Evolutionary conservation across 2,329 filamentous ascomycete species (phyloP).

Genomic region (Paecilomyces dactylethromorphus): DNA sequence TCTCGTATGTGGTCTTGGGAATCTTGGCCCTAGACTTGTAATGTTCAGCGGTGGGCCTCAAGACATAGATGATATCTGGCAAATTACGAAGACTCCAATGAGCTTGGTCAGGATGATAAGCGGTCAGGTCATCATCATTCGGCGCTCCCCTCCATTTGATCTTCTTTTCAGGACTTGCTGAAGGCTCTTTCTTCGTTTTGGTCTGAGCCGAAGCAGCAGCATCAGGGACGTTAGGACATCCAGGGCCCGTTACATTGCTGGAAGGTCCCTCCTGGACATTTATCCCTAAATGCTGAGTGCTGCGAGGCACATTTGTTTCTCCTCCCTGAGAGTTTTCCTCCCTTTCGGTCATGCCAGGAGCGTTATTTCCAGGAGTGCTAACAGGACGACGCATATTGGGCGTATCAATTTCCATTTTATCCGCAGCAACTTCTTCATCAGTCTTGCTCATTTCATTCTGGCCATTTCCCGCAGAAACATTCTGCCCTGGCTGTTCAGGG

Average conservation of each 20-base stretch:
- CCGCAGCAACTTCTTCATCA: no score
- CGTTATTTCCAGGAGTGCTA: no score
- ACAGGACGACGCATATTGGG: no score
- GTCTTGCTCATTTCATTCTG: no score
- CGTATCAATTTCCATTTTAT: no score
- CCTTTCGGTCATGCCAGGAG: no score
- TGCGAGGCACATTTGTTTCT: no score
- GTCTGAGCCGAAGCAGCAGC: background rate
- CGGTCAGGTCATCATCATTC: conserved; percentile 4
- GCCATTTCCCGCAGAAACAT: background rate
- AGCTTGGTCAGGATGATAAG: conserved; percentile 9
- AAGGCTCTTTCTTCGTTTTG: background rate
- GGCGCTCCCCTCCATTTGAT: background rate
- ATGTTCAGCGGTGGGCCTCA: conserved; percentile 7
- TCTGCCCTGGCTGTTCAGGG: background rate
- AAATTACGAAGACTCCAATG: conserved; percentile 17
- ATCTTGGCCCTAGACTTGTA: conserved; percentile 1
- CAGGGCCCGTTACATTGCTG: background rate
- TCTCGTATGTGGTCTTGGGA: conserved; percentile 5
- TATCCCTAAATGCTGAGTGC: no score
- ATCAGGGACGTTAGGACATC: background rate
- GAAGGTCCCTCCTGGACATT: no score
- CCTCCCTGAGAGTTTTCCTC: no score
- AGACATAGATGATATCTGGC: conserved; percentile 19
- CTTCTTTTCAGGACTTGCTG: background rate